phyloP scores from a whole-genome alignment of 176 grass and related monocot genomes.

The Carex kokanica region DNA sequence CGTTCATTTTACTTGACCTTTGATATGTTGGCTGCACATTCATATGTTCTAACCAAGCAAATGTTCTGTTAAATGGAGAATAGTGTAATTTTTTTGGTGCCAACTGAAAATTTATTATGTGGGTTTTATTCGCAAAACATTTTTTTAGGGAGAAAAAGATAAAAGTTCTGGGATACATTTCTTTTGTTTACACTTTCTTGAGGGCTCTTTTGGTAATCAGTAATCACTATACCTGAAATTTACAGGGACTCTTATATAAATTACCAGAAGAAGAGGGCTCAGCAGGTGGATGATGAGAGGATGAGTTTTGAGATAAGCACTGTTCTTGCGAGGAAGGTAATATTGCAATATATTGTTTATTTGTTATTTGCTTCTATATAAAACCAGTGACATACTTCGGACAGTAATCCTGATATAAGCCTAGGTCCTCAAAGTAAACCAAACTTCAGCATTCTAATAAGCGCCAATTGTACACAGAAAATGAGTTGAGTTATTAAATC shows the following conservation, averaged over 20 bases:
- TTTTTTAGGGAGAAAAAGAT: not conserved
- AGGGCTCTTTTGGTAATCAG: not conserved
- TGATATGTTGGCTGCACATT: not conserved
- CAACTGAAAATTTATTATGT: not conserved
- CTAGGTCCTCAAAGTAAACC: not conserved
- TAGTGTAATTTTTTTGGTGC: not conserved
- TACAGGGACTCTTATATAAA: conserved; percentile 64
- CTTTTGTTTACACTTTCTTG: not conserved
- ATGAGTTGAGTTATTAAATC: not conserved
- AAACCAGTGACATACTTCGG: not conserved
- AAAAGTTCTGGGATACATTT: not conserved
- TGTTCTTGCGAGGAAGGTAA: conserved; percentile 85
- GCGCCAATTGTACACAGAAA: not conserved
- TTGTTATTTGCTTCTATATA: not conserved
- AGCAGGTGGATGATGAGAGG: conserved; percentile 62
- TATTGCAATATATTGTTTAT: not conserved
- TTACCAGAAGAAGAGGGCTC: conserved; percentile 74
- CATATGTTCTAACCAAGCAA: not conserved
- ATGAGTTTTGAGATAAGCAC: conserved; percentile 89
- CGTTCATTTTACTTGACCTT: not conserved
- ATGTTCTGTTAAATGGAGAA: not conserved
- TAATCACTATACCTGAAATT: not conserved
- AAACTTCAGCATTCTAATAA: not conserved
- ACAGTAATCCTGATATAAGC: not conserved
- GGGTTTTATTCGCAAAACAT: not conserved